Percentiles rank a stretch among this genome's conserved stretches.
Evolutionary conservation across 768 basidiomycete genomes (phyloP).

Genomic region (Rhizopogon vesiculosus): DNA sequence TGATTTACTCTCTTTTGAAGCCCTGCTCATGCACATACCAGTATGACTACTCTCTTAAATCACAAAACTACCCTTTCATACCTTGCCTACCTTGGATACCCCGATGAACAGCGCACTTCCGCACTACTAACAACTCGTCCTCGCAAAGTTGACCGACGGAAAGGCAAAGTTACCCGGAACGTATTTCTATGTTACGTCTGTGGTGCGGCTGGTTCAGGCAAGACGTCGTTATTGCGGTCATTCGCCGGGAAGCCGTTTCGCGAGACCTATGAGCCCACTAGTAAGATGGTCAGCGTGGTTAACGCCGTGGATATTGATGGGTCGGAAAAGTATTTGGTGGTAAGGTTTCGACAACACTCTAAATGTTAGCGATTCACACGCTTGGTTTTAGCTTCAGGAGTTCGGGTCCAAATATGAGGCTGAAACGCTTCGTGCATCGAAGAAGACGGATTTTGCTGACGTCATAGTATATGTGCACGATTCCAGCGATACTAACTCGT

Average conservation of each 20-base stretch:
- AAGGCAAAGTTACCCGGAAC: constrained; percentile 84
- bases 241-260: constrained; percentile 83
- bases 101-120: constrained; percentile 69
- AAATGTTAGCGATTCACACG: not conserved
- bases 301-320: constrained; percentile 94
- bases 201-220: constrained; percentile 94
- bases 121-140: constrained; percentile 85
- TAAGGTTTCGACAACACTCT: constrained; percentile 33
- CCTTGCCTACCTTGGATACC: constrained; percentile 93
- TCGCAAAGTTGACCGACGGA: constrained; percentile 78
- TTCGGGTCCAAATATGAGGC: constrained; percentile 95
- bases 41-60: constrained; percentile 97
- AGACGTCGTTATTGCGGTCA: constrained; percentile 79
- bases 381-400: constrained; percentile 75
- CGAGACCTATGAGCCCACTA: constrained; percentile 81
- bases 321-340: constrained; percentile 93
- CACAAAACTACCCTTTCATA: constrained; percentile 89
- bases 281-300: constrained; percentile 86
- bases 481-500: constrained; percentile 97
- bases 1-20: not conserved
- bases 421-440: constrained; percentile 81
- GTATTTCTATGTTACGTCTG: constrained; percentile 93
- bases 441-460: constrained; percentile 90
- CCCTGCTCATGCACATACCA: constrained; percentile 23
- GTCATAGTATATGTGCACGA: constrained; percentile 96